Evolutionary conservation across 2,329 filamentous ascomycete species (phyloP).

Genomic region (Exophiala bonariae): DNA sequence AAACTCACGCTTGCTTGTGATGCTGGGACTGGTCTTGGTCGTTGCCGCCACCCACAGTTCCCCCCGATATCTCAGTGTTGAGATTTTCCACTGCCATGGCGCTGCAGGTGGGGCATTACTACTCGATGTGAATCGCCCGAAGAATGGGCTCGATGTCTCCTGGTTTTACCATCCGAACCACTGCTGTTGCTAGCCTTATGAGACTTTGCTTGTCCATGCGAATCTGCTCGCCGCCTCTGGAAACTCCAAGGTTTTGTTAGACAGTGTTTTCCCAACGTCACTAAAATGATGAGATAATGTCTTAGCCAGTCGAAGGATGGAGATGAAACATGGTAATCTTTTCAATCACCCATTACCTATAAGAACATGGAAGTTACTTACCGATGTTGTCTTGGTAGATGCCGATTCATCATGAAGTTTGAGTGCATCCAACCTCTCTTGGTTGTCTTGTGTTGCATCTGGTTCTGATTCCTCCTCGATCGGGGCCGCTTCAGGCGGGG

Average conservation of each 20-base stretch:
- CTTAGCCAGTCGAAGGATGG: conserved; percentile 41
- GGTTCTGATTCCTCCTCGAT: conserved; percentile 61
- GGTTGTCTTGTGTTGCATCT: conserved; percentile 78
- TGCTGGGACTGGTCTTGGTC: not conserved
- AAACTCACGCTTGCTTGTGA: conserved; percentile 15
- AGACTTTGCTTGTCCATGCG: conserved; percentile 29
- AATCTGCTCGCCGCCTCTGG: conserved; percentile 47
- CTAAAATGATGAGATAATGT: conserved; percentile 36
- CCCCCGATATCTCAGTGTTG: conserved; percentile 6
- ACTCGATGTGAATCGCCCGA: conserved; percentile 19
- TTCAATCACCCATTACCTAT: not conserved
- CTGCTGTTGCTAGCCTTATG: conserved; percentile 26
- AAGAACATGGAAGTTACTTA: conserved; percentile 34
- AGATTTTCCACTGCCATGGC: conserved; percentile 12
- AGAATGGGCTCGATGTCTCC: conserved; percentile 21
- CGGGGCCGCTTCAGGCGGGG: conserved; percentile 33
- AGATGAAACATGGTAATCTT: not conserved
- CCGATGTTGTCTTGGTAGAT: conserved; percentile 53
- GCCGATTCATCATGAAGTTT: conserved; percentile 76
- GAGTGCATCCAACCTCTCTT: conserved; percentile 83
- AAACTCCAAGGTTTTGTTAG: conserved; percentile 47
- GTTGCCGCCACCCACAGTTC: not conserved
- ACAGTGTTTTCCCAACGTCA: conserved; percentile 40
- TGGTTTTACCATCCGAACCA: conserved; percentile 17
- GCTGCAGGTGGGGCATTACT: conserved; percentile 13